phyloP scores from a whole-genome alignment of 176 grass and related monocot genomes.

The Elymus sibiricus region DNA sequence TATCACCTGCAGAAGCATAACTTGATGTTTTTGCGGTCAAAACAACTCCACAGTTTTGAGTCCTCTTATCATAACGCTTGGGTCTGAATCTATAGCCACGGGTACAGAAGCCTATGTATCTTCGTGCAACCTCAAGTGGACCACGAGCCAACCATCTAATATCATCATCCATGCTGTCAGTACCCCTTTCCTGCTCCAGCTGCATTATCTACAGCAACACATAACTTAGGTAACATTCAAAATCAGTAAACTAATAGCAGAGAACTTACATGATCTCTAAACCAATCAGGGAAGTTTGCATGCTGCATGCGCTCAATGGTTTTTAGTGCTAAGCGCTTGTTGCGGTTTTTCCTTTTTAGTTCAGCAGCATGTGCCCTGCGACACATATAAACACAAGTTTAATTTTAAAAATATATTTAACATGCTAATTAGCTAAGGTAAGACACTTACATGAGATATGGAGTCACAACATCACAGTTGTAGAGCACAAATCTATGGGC shows the following conservation, averaged over 20 bases:
- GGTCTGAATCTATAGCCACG: no score
- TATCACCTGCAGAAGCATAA: no score
- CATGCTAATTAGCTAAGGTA: background rate
- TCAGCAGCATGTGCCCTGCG: background rate
- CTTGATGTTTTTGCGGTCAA: no score
- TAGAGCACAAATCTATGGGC: background rate
- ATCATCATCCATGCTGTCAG: no score
- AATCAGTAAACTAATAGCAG: background rate
- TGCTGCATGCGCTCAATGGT: background rate
- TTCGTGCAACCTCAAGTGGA: no score
- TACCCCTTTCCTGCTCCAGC: background rate
- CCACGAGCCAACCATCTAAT: no score
- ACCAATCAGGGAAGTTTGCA: background rate
- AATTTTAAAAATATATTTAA: background rate
- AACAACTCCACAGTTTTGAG: no score
- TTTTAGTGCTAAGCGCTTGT: background rate
- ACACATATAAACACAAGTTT: background rate
- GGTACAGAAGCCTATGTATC: no score
- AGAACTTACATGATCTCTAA: constrained; percentile 10
- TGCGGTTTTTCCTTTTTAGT: background rate
- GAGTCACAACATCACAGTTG: background rate
- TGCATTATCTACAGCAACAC: background rate
- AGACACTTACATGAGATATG: background rate
- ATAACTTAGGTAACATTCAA: background rate
- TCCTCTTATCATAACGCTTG: no score